phyloP scores from a whole-genome alignment of 2,329 filamentous ascomycete species.

The Periconia digitata region DNA sequence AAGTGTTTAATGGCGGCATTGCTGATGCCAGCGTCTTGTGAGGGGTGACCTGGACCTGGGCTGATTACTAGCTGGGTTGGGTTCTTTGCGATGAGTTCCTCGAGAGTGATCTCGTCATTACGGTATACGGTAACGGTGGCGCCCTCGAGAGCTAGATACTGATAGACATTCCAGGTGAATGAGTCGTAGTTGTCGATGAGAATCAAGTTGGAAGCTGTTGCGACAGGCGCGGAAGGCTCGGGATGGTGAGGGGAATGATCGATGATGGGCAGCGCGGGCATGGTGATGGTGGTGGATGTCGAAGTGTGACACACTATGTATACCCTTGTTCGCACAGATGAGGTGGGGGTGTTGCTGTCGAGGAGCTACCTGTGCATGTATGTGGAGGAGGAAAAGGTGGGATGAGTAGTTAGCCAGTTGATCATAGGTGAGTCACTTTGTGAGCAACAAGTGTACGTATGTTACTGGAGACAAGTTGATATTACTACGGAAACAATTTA shows the following conservation, averaged over 20 bases:
- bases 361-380: not conserved
- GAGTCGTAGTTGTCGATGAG: constrained; percentile 99
- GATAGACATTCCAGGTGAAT: constrained; percentile 99
- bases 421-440: constrained; percentile 6
- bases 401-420: not conserved
- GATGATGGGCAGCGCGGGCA: constrained; percentile 55
- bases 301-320: no score
- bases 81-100: constrained; percentile 78
- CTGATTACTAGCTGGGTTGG: constrained; percentile 95
- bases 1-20: constrained; percentile 90
- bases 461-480: not conserved
- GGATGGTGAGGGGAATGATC: constrained; percentile 90
- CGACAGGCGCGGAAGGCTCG: constrained; percentile 68
- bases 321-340: not conserved
- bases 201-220: constrained; percentile 85
- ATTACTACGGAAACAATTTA: no score
- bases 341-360: not conserved
- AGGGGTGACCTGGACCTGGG: constrained; percentile 90
- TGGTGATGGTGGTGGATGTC: constrained; percentile 20
- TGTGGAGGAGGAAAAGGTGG: not conserved
- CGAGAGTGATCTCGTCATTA: constrained; percentile 87
- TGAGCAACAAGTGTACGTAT: not conserved
- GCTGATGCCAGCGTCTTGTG: constrained; percentile 89
- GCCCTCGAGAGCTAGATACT: constrained; percentile 95
- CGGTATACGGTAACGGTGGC: constrained; percentile 86